phyloP scores from a whole-genome alignment of 257 asterid genomes.

The Nicotiana noctiflora region DNA sequence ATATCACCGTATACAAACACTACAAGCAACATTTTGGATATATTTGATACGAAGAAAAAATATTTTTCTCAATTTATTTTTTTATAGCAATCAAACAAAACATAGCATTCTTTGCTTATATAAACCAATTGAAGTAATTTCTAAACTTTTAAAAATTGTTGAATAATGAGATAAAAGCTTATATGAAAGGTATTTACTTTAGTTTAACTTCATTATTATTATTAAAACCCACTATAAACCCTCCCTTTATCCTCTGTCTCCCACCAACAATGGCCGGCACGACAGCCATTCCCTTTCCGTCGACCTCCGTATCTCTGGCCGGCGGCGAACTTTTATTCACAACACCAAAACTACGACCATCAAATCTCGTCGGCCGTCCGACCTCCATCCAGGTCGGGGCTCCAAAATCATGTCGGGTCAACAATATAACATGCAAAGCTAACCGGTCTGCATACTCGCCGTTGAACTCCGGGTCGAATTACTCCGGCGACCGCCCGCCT shows the following conservation, averaged over 20 bases:
- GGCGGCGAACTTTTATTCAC: background rate
- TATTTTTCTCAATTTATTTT: too few species aligned
- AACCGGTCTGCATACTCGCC: conserved; percentile 76
- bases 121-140: too few species aligned
- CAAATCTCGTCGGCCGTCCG: conserved; percentile 20
- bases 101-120: too few species aligned
- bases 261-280: background rate
- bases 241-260: background rate
- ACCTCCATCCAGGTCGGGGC: conserved; percentile 6
- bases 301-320: background rate
- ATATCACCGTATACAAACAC: too few species aligned
- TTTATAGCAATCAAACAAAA: too few species aligned
- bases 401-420: conserved; percentile 28
- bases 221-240: background rate
- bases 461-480: conserved; percentile 66
- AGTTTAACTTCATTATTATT: background rate
- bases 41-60: too few species aligned
- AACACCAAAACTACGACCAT: background rate
- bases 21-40: too few species aligned
- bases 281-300: background rate
- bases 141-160: too few species aligned
- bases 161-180: too few species aligned
- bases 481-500: conserved; percentile 75
- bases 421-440: conserved; percentile 52
- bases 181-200: too few species aligned